Base-by-base conservation (phyloP, 2,329 filamentous ascomycete species). In the Colletotrichum sp. region DNA sequence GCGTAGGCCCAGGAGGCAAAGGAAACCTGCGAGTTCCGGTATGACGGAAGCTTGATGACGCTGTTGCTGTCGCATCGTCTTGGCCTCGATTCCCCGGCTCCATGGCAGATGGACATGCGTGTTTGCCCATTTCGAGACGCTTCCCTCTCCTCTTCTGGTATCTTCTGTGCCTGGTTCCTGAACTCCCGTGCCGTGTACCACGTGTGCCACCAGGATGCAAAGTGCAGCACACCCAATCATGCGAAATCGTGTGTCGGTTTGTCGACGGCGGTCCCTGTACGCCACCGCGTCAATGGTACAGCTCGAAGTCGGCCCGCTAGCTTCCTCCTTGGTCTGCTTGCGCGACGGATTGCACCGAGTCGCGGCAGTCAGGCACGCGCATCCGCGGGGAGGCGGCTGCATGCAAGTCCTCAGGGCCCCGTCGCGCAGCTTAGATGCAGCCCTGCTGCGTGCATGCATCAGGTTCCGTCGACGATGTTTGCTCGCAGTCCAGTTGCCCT, bases 1-100 rank as follows among this genome's bases (percentile, higher is more conserved):
- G 28, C 34, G 16, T 44, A 69, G 30, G 34, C 34, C 57, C 30
- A 30, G 36, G 21, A 30, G 36, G 21, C 39, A 24, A 55, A 30
- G 59, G 57, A 70, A 57, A 18, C 30, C 28, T 18, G 36, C 57
- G 10, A 32, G 28, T 64, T 52, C 71, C 55, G 66, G 39, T 70
- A 18, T 63, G 49, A 49, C n/a, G 67, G 67, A 44, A 49, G 13
- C 44, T 21, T 36, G 60, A 66, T 52, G 67, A 75, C 36, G 67
- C 71, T 71, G 9, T 60, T 59, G n/a, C 71, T 32, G 71, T 71
- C 67, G 71, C 59, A 74, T 71, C 59, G 57, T 26, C 67, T 68
- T 63, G 55, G 71, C 39, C 71, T 59, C 39, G 44, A 26, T 36
- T 21, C 21, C 57, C 66, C 59, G 60, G 59, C 60, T 39, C 34